A percentile compares a stretch with the other conserved stretches of the same genome.
phyloP scores from a whole-genome alignment of 371 early-diverging fungal genomes.

The Nematocida sp. region DNA sequence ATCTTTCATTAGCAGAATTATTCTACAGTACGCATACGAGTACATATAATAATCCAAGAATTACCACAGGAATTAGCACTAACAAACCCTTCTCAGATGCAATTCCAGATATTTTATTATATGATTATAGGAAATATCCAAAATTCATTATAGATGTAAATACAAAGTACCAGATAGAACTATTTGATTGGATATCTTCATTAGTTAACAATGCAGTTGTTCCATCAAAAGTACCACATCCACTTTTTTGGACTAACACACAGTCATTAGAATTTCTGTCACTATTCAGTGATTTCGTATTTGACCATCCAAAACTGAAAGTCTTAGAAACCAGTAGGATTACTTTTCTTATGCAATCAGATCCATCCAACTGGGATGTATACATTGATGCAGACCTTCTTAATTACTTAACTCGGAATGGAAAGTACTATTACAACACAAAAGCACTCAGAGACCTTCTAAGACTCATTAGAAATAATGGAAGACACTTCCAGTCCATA shows the following conservation, averaged over 20 bases:
- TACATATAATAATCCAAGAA: not conserved
- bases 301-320: constrained; percentile 49
- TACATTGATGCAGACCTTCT: constrained; percentile 37
- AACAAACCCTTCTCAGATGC: not conserved
- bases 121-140: constrained; percentile 3
- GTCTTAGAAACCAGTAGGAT: constrained; percentile 32
- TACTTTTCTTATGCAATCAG: constrained; percentile 11
- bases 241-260: constrained; percentile 60
- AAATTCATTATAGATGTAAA: not conserved
- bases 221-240: constrained; percentile 48
- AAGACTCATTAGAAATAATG: constrained; percentile 64
- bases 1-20: not conserved
- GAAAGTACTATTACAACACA: constrained; percentile 60
- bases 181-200: constrained; percentile 53
- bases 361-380: constrained; percentile 50
- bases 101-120: not conserved
- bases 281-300: constrained; percentile 61
- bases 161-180: not conserved
- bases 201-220: constrained; percentile 2
- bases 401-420: constrained; percentile 20
- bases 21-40: not conserved
- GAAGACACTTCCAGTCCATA: constrained; percentile 65
- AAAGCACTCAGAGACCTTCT: constrained; percentile 54
- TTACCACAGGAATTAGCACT: not conserved
- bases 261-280: constrained; percentile 61